phyloP scores from a whole-genome alignment of 2,329 filamentous ascomycete genomes.

The Ophiostoma tasmaniense region DNA sequence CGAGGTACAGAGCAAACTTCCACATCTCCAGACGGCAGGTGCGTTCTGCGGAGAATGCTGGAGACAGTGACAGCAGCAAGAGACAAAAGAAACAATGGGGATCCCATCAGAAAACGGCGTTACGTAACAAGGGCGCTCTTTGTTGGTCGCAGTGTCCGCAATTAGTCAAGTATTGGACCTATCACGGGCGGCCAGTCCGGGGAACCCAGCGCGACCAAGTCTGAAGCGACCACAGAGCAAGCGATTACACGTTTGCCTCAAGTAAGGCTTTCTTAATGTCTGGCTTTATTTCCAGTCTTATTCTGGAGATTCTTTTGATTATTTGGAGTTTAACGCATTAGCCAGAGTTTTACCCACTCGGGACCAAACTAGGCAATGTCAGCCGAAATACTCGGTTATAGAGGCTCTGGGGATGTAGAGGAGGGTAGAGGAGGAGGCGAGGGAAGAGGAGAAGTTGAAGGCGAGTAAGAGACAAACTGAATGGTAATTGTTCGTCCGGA shows the following conservation, averaged over 20 bases:
- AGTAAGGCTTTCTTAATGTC: background rate
- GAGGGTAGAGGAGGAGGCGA: background rate
- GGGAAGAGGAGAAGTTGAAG: background rate
- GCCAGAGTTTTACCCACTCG: background rate
- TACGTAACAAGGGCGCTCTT: background rate
- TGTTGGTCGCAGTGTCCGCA: background rate
- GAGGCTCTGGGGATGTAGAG: background rate
- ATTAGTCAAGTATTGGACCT: background rate
- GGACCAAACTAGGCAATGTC: background rate
- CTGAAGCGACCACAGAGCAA: no score
- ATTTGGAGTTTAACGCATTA: no score
- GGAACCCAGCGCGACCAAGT: no score
- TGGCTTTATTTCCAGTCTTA: background rate
- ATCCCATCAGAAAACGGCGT: background rate
- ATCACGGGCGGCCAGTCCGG: conserved; percentile 4
- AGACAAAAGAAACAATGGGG: background rate
- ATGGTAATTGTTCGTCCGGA: background rate
- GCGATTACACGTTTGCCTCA: conserved; percentile 7
- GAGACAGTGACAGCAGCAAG: background rate
- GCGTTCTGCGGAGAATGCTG: conserved; percentile 2
- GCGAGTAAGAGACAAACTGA: background rate
- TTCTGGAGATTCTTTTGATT: background rate
- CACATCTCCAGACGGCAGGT: background rate
- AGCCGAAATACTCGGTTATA: background rate
- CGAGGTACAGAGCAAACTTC: background rate